Percentiles rank a stretch among this genome's conserved stretches.
Evolutionary conservation across 345 rosid genomes (phyloP).

Genomic region (Eucalyptus curtisii): DNA sequence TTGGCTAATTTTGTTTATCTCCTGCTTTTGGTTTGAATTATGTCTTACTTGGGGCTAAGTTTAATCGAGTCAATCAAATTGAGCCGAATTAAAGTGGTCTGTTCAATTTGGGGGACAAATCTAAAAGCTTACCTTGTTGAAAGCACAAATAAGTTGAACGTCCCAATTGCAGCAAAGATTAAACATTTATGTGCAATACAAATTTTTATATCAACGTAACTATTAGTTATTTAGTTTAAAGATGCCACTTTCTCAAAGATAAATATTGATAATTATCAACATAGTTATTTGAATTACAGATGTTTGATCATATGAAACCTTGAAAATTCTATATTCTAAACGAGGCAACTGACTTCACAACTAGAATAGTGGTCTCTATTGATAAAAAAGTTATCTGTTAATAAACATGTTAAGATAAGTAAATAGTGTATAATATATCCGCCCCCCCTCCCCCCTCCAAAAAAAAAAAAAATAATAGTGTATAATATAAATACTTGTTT

Average conservation of each 20-base stretch:
- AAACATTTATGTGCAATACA: not conserved
- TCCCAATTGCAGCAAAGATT: not conserved
- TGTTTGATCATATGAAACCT: not conserved
- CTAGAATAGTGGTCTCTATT: not conserved
- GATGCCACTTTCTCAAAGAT: not conserved
- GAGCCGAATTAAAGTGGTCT: not conserved
- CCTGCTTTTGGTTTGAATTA: not conserved
- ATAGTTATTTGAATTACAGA: not conserved
- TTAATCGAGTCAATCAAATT: not conserved
- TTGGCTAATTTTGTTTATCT: not conserved
- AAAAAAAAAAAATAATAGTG: not conserved
- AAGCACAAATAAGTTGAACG: not conserved
- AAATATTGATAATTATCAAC: not conserved
- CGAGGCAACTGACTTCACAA: not conserved
- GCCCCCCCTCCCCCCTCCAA: too few species aligned
- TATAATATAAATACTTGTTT: not conserved
- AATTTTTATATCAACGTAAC: not conserved
- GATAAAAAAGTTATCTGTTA: not conserved
- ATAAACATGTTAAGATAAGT: not conserved
- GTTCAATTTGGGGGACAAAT: not conserved
- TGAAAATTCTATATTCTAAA: not conserved
- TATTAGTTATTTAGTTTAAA: not conserved
- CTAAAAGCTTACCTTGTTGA: not conserved
- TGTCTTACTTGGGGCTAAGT: not conserved
- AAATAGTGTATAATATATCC: not conserved